phyloP scores from a whole-genome alignment of 1,284 basidiomycete species.

The Exobasidium rhododendri region DNA sequence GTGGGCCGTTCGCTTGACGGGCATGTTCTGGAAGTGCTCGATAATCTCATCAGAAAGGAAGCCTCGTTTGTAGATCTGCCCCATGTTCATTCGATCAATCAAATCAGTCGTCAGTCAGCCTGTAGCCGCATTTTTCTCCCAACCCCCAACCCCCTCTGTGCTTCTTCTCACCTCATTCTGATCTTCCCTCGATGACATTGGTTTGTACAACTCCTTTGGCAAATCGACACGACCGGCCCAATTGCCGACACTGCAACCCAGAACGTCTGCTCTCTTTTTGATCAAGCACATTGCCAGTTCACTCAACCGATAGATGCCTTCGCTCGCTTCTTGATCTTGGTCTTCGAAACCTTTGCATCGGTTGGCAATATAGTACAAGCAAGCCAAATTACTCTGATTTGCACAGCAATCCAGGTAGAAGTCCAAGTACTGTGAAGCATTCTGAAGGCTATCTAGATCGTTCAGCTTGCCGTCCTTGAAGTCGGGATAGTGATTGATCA shows the following conservation, averaged over 20 bases:
- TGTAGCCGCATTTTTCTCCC: too few species aligned
- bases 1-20: background rate
- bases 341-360: conserved; percentile 85
- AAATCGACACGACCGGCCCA: conserved; percentile 78
- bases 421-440: conserved; percentile 64
- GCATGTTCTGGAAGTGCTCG: background rate
- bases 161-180: background rate
- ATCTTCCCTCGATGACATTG: conserved; percentile 42
- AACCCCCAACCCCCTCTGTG: too few species aligned
- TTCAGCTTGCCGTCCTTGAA: conserved; percentile 65
- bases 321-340: conserved; percentile 44
- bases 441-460: conserved; percentile 1
- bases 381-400: conserved; percentile 68
- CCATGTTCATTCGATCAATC: too few species aligned
- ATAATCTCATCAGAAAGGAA: conserved; percentile 6
- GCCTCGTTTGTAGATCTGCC: background rate
- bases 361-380: conserved; percentile 76
- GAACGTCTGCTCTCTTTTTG: conserved; percentile 65
- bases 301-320: conserved; percentile 71
- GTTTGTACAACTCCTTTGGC: conserved; percentile 73
- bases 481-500: conserved; percentile 92
- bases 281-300: conserved; percentile 87
- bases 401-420: conserved; percentile 79
- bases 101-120: too few species aligned
- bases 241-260: conserved; percentile 73